phyloP scores from a whole-genome alignment of 441 rosid species.

The Erodium moschatum region DNA sequence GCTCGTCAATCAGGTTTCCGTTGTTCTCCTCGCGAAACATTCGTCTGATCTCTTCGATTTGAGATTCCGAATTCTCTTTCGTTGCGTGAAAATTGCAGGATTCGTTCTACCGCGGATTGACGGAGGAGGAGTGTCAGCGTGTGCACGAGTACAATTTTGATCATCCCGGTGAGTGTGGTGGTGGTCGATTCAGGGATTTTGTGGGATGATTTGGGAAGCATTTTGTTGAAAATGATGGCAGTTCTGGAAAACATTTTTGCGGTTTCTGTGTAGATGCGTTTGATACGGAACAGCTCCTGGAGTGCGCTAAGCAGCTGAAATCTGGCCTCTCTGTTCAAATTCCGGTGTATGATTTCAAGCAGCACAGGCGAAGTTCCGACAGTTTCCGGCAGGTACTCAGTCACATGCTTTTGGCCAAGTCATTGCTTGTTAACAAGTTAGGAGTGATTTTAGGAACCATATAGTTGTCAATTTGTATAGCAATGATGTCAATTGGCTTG shows the following conservation, averaged over 20 bases:
- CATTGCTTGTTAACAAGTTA: not conserved
- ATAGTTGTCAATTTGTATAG: not conserved
- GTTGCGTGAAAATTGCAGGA: conserved; percentile 40
- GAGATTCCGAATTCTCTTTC: not conserved
- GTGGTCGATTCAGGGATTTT: not conserved
- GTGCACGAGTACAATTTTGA: conserved; percentile 95
- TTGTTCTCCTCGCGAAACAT: not conserved
- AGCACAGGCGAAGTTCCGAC: conserved; percentile 64
- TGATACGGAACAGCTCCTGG: conserved; percentile 92
- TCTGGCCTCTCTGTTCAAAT: conserved; percentile 69
- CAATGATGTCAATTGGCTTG: not conserved
- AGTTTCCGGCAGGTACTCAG: conserved; percentile 73
- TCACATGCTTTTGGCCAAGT: not conserved
- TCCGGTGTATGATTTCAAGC: conserved; percentile 87
- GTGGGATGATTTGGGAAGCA: not conserved
- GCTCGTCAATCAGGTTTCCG: conserved; percentile 74
- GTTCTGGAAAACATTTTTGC: not conserved
- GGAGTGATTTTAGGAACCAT: not conserved
- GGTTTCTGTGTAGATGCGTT: conserved; percentile 57
- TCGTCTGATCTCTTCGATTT: not conserved
- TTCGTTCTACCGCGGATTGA: conserved; percentile 90
- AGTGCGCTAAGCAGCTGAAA: conserved; percentile 59
- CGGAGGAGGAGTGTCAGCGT: conserved; percentile 57
- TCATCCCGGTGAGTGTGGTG: conserved; percentile 63
- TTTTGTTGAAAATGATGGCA: not conserved